Conservation (phyloP, 768 basidiomycete genomes). For the Tylopilus intermedius region DNA sequence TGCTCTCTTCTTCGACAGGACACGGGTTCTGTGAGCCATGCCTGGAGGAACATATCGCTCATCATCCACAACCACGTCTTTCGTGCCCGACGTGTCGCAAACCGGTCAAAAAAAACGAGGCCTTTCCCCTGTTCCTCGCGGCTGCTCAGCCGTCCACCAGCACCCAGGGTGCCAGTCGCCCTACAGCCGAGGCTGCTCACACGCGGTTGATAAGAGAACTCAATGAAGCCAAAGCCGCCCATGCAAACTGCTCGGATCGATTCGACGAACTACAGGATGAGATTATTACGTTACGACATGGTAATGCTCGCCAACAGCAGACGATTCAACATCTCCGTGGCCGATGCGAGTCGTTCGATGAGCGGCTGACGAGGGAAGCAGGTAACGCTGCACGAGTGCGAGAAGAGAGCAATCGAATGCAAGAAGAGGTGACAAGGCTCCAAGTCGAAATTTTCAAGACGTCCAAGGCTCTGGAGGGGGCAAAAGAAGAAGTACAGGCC, state of each 20-base stretch:
- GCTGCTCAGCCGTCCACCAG: slow-evolving; percentile 11
- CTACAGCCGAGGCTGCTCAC: slow-evolving; percentile 5
- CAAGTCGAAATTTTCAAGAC: slow-evolving; percentile 23
- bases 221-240: slow-evolving; percentile 7
- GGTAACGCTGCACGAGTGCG: slow-evolving; percentile 1
- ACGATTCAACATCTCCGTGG: slow-evolving; percentile 12
- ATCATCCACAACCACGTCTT: slow-evolving; percentile 1
- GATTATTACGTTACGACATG: slow-evolving; percentile 7
- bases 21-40: slow-evolving; percentile 32
- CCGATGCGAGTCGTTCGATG: slow-evolving; percentile 13
- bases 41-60: slow-evolving; percentile 20
- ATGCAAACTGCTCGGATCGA: slow-evolving; percentile 12
- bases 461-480: slow-evolving; percentile 13
- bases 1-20: slow-evolving; percentile 18
- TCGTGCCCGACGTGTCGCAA: slow-evolving; percentile 31
- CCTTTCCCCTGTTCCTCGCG: slow-evolving; percentile 25
- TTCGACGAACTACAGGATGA: slow-evolving; percentile 12
- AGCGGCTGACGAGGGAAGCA: slow-evolving; percentile 10
- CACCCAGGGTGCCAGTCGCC: background rate
- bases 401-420: slow-evolving; percentile 12
- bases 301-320: slow-evolving; percentile 3
- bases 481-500: slow-evolving; percentile 11
- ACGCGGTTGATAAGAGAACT: slow-evolving; percentile 14
- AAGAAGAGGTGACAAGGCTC: slow-evolving; percentile 21
- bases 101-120: slow-evolving; percentile 23